Percentiles rank a stretch among this genome's conserved stretches.
phyloP scores from a whole-genome alignment of 116 monocot species.

The Cymodocea nodosa region DNA sequence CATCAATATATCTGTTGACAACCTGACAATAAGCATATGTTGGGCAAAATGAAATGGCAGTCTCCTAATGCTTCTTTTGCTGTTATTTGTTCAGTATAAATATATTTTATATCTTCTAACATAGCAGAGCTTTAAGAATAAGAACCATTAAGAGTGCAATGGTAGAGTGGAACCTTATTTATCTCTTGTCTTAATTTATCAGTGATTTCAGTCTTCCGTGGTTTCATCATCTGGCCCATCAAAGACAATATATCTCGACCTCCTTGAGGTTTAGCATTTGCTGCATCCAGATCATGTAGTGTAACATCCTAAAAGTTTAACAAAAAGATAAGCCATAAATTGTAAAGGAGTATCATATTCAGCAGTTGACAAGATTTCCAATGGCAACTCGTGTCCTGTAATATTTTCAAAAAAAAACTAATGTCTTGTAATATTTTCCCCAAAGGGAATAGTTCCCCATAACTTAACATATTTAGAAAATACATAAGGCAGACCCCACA shows the following conservation, averaged over 20 bases:
- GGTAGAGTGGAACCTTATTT: slow-evolving; percentile 52
- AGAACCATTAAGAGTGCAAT: neutral
- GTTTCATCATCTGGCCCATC: slow-evolving; percentile 99
- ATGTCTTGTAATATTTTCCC: neutral
- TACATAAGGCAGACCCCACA: too few species aligned
- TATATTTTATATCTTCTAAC: neutral
- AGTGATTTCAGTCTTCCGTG: slow-evolving; percentile 94
- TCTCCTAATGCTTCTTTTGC: neutral
- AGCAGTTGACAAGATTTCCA: too few species aligned
- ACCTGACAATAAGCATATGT: slow-evolving; percentile 33
- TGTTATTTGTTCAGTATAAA: neutral
- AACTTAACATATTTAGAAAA: too few species aligned
- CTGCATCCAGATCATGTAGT: slow-evolving; percentile 96
- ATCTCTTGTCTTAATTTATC: slow-evolving; percentile 97
- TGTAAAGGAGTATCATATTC: too few species aligned
- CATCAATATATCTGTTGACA: slow-evolving; percentile 92
- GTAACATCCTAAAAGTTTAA: slow-evolving; percentile 69
- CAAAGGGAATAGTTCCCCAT: too few species aligned
- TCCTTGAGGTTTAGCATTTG: slow-evolving; percentile 98
- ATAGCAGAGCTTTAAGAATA: too few species aligned
- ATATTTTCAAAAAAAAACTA: too few species aligned
- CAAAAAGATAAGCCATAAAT: neutral
- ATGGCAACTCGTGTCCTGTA: too few species aligned
- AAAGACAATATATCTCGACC: slow-evolving; percentile 95
- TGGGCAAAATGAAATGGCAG: neutral